These are phyloP conservation scores for Gynochthodes officinalis DNA, from an alignment of 257 asterid genomes.

Conservation along the genomic window DNA sequence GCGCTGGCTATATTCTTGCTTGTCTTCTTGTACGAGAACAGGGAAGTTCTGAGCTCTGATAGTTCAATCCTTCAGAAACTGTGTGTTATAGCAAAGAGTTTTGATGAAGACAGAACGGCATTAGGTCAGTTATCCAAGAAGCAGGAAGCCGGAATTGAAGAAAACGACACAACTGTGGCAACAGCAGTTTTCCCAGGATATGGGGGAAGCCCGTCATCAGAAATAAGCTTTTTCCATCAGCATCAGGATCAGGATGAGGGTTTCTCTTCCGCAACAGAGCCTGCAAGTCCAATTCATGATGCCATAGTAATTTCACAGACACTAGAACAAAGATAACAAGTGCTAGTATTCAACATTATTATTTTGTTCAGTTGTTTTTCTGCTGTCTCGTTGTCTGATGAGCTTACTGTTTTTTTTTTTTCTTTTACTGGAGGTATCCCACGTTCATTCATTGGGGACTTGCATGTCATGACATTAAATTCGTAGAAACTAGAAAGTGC, in stretches of 20 bases:
- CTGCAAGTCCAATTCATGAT: slow-evolving; percentile 27
- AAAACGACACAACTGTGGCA: neutral
- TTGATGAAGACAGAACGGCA: slow-evolving; percentile 26
- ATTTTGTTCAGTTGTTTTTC: neutral
- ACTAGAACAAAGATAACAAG: neutral
- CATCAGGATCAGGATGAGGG: slow-evolving; percentile 21
- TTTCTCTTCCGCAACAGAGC: slow-evolving; percentile 26
- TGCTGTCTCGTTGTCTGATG: neutral
- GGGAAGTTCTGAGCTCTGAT: slow-evolving; percentile 24
- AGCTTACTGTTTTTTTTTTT: too few relatives aligned
- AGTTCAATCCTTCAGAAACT: slow-evolving; percentile 35
- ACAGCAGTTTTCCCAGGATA: neutral
- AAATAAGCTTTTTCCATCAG: slow-evolving; percentile 15
- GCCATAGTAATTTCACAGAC: neutral
- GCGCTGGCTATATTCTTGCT: slow-evolving; percentile 39
- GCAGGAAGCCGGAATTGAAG: neutral
- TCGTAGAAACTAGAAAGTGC: too few relatives aligned
- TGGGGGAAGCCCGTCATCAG: slow-evolving; percentile 10
- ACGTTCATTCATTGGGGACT: too few relatives aligned
- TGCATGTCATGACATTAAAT: too few relatives aligned
- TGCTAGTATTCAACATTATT: neutral
- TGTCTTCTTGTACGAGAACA: slow-evolving; percentile 35
- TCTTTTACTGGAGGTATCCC: too few relatives aligned
- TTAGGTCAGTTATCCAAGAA: neutral
- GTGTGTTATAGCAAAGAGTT: slow-evolving; percentile 28